A percentile compares a stretch with the other conserved stretches of the same genome.
Evolutionary conservation across 148 eudicot species (phyloP).

Genomic region (Chenopodium berlandieri): DNA sequence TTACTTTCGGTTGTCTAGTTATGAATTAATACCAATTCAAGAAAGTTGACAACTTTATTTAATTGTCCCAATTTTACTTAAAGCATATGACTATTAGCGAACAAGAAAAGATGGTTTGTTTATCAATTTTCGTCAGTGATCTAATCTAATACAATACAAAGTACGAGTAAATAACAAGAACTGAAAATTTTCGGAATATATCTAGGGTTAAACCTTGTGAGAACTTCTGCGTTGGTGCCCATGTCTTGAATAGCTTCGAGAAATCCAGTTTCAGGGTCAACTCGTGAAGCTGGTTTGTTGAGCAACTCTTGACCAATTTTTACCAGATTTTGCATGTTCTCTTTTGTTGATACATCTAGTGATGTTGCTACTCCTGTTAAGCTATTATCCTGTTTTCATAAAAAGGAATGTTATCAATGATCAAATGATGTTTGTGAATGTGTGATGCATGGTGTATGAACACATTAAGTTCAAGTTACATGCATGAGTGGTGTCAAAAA

Average conservation of each 20-base stretch:
- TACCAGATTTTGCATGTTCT: constrained; percentile 50
- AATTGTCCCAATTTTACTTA: too few species aligned
- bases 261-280: constrained; percentile 62
- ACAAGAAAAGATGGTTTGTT: too few species aligned
- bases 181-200: neutral
- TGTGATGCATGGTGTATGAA: too few species aligned
- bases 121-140: too few species aligned
- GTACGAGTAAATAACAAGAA: neutral
- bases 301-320: constrained; percentile 50
- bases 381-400: constrained; percentile 38
- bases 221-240: constrained; percentile 57
- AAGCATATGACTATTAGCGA: neutral
- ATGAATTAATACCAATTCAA: too few species aligned
- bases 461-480: too few species aligned
- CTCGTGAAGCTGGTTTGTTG: constrained; percentile 44
- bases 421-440: too few species aligned
- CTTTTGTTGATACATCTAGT: constrained; percentile 45
- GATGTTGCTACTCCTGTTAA: constrained; percentile 47
- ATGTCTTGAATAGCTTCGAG: constrained; percentile 31
- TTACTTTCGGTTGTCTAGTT: too few species aligned
- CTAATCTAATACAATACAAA: too few species aligned
- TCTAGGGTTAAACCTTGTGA: constrained; percentile 27
- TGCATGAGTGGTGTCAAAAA: too few species aligned
- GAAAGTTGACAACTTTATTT: too few species aligned
- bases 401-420: too few species aligned